Conservation (phyloP, 306 rosid genomes). For the Sindora glabra region DNA sequence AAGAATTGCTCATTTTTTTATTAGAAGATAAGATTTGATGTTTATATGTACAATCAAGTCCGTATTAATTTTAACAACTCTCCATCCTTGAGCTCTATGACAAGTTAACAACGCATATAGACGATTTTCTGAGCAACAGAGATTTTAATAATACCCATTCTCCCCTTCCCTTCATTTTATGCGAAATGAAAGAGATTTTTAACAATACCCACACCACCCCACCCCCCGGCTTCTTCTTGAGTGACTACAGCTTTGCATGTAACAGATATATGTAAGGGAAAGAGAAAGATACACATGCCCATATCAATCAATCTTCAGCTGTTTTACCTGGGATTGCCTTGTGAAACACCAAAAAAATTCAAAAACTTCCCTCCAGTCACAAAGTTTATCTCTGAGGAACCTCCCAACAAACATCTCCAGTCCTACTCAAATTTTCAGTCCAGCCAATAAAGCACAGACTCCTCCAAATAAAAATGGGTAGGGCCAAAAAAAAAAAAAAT, state of each 20-base stretch:
- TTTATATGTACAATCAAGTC: not conserved
- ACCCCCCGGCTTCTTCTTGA: too few relatives aligned
- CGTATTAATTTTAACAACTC: too few relatives aligned
- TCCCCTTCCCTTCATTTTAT: too few relatives aligned
- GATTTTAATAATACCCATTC: not conserved
- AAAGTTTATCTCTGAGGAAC: not conserved
- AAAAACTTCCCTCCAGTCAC: not conserved
- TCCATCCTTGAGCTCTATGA: too few relatives aligned
- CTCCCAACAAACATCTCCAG: slow-evolving; percentile 9
- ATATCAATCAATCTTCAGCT: not conserved
- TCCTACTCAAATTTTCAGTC: too few relatives aligned
- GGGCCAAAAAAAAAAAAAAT: not conserved
- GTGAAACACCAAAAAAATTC: too few relatives aligned
- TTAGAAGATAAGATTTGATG: not conserved
- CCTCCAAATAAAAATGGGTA: not conserved
- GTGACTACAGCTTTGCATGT: not conserved
- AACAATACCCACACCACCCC: too few relatives aligned
- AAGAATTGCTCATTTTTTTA: not conserved
- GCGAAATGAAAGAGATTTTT: too few relatives aligned
- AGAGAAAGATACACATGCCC: not conserved
- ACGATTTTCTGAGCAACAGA: not conserved
- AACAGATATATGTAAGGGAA: not conserved
- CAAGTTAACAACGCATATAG: too few relatives aligned
- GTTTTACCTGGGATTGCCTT: not conserved
- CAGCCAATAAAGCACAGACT: not conserved